Conservation (phyloP, 176 grass and related monocot genomes). For the Lolium perenne region DNA sequence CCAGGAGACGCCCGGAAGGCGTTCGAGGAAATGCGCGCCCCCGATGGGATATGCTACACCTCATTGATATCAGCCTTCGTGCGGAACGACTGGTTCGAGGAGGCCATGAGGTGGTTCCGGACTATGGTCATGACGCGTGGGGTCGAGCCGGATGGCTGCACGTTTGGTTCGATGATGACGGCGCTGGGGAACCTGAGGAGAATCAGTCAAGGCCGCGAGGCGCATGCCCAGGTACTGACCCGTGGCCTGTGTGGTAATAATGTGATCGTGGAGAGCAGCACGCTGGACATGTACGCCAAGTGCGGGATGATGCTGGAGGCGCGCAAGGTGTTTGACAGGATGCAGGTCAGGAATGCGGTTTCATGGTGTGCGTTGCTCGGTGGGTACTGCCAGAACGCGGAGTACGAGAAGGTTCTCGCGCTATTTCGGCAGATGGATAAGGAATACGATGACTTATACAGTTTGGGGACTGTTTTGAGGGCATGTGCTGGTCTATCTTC, state of each 20-base stretch:
- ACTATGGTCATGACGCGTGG: slow-evolving; percentile 45
- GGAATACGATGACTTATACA: slow-evolving; percentile 59
- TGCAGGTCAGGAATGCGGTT: slow-evolving; percentile 67
- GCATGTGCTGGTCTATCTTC: slow-evolving; percentile 68
- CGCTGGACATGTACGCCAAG: slow-evolving; percentile 83
- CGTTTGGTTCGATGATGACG: slow-evolving; percentile 73
- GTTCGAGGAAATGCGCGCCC: slow-evolving; percentile 75
- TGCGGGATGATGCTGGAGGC: slow-evolving; percentile 65
- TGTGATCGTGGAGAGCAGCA: slow-evolving; percentile 87
- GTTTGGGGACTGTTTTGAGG: slow-evolving; percentile 67
- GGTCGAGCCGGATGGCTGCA: slow-evolving; percentile 58
- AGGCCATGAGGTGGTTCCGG: slow-evolving; percentile 58
- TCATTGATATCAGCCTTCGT: slow-evolving; percentile 76
- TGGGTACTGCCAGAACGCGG: slow-evolving; percentile 70
- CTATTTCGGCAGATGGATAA: slow-evolving; percentile 69
- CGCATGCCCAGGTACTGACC: slow-evolving; percentile 57
- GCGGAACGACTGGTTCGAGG: slow-evolving; percentile 63
- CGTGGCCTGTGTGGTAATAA: slow-evolving; percentile 75
- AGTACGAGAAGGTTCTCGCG: slow-evolving; percentile 52
- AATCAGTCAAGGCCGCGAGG: slow-evolving; percentile 61
- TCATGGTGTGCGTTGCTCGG: slow-evolving; percentile 78
- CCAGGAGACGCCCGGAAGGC: slow-evolving; percentile 50
- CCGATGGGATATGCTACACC: slow-evolving; percentile 80
- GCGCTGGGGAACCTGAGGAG: slow-evolving; percentile 67
- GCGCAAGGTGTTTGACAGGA: slow-evolving; percentile 73